These are phyloP conservation scores for Botrytis medusae DNA, from an alignment of 2,329 filamentous ascomycete species.

Conservation along the genomic window DNA sequence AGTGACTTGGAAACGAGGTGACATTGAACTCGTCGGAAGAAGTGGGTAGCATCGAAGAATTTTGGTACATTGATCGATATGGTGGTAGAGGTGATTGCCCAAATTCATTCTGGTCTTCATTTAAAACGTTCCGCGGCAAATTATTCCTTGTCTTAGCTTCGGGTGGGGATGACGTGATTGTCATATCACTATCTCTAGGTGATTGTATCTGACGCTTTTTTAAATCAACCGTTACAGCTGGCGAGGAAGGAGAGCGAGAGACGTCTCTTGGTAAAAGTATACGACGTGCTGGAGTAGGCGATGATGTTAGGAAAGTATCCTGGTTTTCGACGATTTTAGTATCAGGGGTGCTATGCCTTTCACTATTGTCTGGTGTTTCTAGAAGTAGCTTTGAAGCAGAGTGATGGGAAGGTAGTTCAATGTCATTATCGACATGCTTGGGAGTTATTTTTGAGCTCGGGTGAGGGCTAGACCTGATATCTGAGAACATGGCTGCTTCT, in stretches of 20 bases:
- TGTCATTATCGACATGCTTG: slow-evolving; percentile 34
- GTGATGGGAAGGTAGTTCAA: slow-evolving; percentile 29
- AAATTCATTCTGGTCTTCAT: not conserved
- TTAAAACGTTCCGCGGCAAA: not conserved
- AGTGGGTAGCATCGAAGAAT: not conserved
- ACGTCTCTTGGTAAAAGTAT: slow-evolving; percentile 52
- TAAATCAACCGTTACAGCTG: slow-evolving; percentile 40
- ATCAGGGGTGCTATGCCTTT: slow-evolving; percentile 35
- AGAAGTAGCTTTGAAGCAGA: slow-evolving; percentile 30
- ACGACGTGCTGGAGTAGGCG: slow-evolving; percentile 53
- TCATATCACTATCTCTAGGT: slow-evolving; percentile 44
- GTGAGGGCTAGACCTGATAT: slow-evolving; percentile 58
- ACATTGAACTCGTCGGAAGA: slow-evolving; percentile 36
- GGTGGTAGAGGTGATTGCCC: not conserved
- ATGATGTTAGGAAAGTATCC: slow-evolving; percentile 50
- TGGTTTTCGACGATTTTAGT: slow-evolving; percentile 31
- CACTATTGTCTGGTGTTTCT: slow-evolving; percentile 12
- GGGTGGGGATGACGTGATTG: slow-evolving; percentile 33
- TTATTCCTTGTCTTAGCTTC: slow-evolving; percentile 4
- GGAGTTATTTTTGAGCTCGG: slow-evolving; percentile 24
- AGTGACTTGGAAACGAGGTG: slow-evolving; percentile 30
- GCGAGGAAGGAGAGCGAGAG: slow-evolving; percentile 58
- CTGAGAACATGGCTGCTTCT: slow-evolving; percentile 64
- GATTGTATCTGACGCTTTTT: not conserved
- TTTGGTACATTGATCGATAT: not conserved